These are phyloP conservation scores for Mycosphaerella sp. DNA, from an alignment of 2,329 filamentous ascomycete genomes.

Conservation along the genomic window DNA sequence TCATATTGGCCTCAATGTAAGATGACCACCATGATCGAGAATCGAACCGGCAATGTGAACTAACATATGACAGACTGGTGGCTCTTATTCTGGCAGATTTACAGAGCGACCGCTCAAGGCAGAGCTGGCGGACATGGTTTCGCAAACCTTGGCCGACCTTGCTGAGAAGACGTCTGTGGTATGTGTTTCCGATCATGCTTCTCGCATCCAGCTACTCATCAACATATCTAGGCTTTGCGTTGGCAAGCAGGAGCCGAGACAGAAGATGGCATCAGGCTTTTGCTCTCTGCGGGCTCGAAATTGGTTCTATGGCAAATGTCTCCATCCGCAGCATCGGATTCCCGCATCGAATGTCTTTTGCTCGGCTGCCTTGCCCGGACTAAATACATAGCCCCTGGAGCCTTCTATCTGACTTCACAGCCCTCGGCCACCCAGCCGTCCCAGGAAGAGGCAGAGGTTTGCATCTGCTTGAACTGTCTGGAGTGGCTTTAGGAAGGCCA, in stretches of 20 bases:
- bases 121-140: not conserved
- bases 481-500: slow-evolving; percentile 19
- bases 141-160: not conserved
- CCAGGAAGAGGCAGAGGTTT: slow-evolving; percentile 5
- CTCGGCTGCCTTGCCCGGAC: slow-evolving; percentile 8
- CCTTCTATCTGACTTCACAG: slow-evolving; percentile 9
- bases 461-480: slow-evolving; percentile 19
- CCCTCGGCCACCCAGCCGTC: not conserved
- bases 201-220: not conserved
- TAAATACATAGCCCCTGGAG: slow-evolving; percentile 7
- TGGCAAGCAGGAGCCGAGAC: slow-evolving; percentile 33
- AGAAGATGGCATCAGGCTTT: not conserved
- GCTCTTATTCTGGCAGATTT: slow-evolving; percentile 16
- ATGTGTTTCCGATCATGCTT: not conserved
- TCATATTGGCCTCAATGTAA: slow-evolving; percentile 16
- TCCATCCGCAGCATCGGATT: not conserved
- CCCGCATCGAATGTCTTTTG: slow-evolving; percentile 4
- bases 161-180: slow-evolving; percentile 4
- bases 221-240: slow-evolving; percentile 11
- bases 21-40: not conserved
- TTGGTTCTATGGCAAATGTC: slow-evolving; percentile 7
- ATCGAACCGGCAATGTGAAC: not conserved
- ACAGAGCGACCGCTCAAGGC: slow-evolving; percentile 7
- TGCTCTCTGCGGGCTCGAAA: slow-evolving; percentile 2
- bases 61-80: slow-evolving; percentile 12